Evolutionary conservation across 495 filamentous ascomycete species (phyloP), one percentile per base, ranked within the genome.

Genomic region (Annulohypoxylon nitens): DNA sequence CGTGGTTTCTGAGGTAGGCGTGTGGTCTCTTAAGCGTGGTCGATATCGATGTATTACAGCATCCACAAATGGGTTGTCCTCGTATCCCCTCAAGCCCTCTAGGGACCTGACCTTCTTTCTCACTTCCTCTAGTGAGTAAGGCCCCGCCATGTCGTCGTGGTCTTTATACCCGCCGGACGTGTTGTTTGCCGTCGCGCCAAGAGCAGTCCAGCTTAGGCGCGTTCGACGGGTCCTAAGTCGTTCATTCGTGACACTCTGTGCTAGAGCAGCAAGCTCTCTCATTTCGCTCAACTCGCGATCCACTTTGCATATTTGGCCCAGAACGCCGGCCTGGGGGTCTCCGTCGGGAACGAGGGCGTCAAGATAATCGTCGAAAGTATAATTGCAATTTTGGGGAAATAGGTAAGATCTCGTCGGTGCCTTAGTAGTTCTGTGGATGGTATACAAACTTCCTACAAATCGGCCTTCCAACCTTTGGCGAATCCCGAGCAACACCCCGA

Each of bases 211-310:
- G 67, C 79, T 81, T 8, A 79, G 67, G 11, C 81, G 71, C 53
- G 55, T 57, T 57, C 63, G 72, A 18, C 59, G 64, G 10, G 68
- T 76, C 36, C 39, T 77, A 8, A 68, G 71, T 23, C 55, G 54
- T 55, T 74, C 69, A 23, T 69, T 69, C 0, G 73, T 66, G 0
- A 78, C 67, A 53, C 79, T 72, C 45, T 75, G 75, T 8, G 69
- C 59, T 55, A 82, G 79, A 62, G 80, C 80, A 1, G 78, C 76
- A 16, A 81, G 75, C 71, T 83, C 81, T 55, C 80, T 75, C 75
- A 81, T 80, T 70, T 83, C 81, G 47, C 78, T 79, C 50, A 77
- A 70, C 57, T 81, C 77, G 23, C 74, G 71, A 57, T 83, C 81
- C 16, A 83, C 73, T 18, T 61, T 71, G 62, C 59, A 67, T 67